phyloP scores from a whole-genome alignment of 345 rosid genomes.

The Gynandropsis gynandra region DNA sequence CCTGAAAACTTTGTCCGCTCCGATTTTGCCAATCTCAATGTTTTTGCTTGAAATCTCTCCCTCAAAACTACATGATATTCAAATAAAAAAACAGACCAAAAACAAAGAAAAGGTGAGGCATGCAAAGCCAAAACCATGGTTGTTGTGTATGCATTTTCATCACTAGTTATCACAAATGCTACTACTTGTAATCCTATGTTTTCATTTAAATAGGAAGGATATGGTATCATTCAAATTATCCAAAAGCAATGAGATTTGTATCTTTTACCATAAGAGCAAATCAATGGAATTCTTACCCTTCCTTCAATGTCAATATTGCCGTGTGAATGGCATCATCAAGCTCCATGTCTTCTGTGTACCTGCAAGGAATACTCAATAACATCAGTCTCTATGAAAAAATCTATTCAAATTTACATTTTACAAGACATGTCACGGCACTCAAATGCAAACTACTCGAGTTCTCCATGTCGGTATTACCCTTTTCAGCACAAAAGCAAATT shows the following conservation, averaged over 20 bases:
- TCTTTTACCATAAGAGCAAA: neutral
- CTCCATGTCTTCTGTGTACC: slow-evolving; percentile 98
- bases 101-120: neutral
- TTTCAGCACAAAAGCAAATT: no score
- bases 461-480: no score
- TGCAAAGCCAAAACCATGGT: no score
- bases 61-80: slow-evolving; percentile 57
- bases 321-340: slow-evolving; percentile 99
- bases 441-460: no score
- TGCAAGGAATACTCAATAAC: slow-evolving; percentile 15
- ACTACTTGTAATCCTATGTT: no score
- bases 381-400: no score
- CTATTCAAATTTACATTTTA: no score
- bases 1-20: slow-evolving; percentile 77
- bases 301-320: slow-evolving; percentile 85
- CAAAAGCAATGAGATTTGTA: neutral
- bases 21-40: slow-evolving; percentile 83
- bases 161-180: no score
- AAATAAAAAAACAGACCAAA: neutral
- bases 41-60: slow-evolving; percentile 83
- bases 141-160: no score
- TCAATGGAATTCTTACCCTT: slow-evolving; percentile 48
- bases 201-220: no score
- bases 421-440: no score
- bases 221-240: neutral